These are phyloP conservation scores for Mrakia blollopis DNA, from an alignment of 768 basidiomycete genomes.

Conservation along the genomic window DNA sequence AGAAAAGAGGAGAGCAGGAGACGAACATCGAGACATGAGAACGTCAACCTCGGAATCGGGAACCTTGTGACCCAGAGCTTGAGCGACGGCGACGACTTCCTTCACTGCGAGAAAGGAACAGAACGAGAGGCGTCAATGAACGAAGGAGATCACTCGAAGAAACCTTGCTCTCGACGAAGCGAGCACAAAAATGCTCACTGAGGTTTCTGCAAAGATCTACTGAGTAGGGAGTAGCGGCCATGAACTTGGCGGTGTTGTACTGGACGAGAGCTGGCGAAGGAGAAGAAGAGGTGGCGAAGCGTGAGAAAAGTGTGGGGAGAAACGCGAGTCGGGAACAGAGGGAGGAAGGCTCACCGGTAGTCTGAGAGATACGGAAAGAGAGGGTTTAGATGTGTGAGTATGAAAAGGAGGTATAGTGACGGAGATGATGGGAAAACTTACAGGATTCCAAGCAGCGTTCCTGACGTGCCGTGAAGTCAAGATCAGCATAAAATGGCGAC, in stretches of 20 bases:
- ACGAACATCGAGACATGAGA: constrained; percentile 30
- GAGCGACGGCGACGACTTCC: constrained; percentile 31
- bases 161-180: not conserved
- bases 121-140: not conserved
- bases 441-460: constrained; percentile 33
- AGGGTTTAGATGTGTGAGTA: not conserved
- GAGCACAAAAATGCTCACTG: constrained; percentile 1
- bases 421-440: not conserved
- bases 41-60: constrained; percentile 27
- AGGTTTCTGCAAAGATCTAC: constrained; percentile 29
- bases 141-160: not conserved
- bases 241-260: constrained; percentile 28
- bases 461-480: not conserved
- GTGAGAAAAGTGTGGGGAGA: not conserved
- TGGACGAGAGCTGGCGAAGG: constrained; percentile 23
- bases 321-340: not conserved
- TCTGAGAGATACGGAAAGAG: not conserved
- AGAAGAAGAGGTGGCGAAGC: not conserved
- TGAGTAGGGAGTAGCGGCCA: constrained; percentile 29
- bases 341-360: not conserved
- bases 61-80: constrained; percentile 31
- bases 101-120: constrained; percentile 15
- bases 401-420: not conserved
- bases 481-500: not conserved
- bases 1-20: not conserved